Percentiles rank a stretch among this genome's conserved stretches.
These are phyloP conservation scores for Fraxinus greggii DNA, from an alignment of 305 asterid genomes.

Conservation along the genomic window DNA sequence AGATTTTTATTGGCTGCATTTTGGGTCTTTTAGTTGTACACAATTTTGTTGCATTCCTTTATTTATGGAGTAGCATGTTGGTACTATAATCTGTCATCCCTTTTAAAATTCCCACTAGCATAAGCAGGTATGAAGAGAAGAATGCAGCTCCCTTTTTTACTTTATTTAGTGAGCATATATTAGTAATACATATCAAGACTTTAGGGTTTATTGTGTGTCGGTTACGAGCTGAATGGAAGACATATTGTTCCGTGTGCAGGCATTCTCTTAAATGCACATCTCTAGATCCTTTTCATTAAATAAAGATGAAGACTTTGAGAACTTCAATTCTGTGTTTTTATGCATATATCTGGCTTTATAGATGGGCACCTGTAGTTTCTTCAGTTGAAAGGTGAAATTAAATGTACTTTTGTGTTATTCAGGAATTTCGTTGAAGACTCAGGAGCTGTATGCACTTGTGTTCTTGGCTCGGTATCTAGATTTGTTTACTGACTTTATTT, in stretches of 20 bases:
- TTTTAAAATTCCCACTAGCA: background rate
- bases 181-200: background rate
- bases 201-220: background rate
- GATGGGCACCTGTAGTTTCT: background rate
- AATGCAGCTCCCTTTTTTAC: background rate
- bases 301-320: background rate
- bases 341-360: background rate
- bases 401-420: constrained; percentile 22
- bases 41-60: background rate
- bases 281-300: background rate
- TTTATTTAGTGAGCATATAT: background rate
- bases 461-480: constrained; percentile 84
- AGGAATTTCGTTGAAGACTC: constrained; percentile 93
- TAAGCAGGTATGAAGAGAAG: background rate
- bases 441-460: constrained; percentile 77
- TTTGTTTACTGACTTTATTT: constrained; percentile 70
- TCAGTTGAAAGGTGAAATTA: constrained; percentile 20
- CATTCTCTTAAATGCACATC: background rate
- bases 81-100: background rate
- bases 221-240: background rate
- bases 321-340: background rate
- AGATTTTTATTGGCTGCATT: background rate
- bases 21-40: background rate
- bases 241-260: background rate
- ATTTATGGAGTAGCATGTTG: background rate